phyloP scores from a whole-genome alignment of 768 basidiomycete species.

The Mycena floridula region DNA sequence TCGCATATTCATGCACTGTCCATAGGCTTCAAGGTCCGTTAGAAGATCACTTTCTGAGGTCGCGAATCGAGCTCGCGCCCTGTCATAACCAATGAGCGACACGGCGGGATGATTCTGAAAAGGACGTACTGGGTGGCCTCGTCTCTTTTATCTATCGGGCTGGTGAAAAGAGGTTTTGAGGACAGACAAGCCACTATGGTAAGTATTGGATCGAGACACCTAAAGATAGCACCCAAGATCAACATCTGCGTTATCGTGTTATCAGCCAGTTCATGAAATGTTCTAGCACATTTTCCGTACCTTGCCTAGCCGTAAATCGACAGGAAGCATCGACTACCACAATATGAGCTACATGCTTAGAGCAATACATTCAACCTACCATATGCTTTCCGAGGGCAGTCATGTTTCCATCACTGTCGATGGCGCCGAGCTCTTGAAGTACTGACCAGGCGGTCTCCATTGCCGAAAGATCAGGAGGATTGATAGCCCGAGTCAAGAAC shows the following conservation, averaged over 20 bases:
- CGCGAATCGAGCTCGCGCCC: slow-evolving; percentile 67
- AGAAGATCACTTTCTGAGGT: slow-evolving; percentile 72
- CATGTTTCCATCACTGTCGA: slow-evolving; percentile 54
- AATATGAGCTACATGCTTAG: slow-evolving; percentile 4
- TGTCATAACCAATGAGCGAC: slow-evolving; percentile 21
- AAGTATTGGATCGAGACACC: slow-evolving; percentile 74
- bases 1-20: slow-evolving; percentile 49
- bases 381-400: slow-evolving; percentile 84
- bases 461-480: slow-evolving; percentile 71
- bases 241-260: slow-evolving; percentile 59
- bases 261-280: not conserved
- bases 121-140: slow-evolving; percentile 72
- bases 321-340: slow-evolving; percentile 69
- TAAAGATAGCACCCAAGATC: slow-evolving; percentile 76
- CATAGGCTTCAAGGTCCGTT: slow-evolving; percentile 74
- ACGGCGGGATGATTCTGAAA: slow-evolving; percentile 25
- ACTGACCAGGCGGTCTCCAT: slow-evolving; percentile 74
- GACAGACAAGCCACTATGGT: slow-evolving; percentile 81
- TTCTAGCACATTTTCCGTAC: slow-evolving; percentile 25
- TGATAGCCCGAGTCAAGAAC: slow-evolving; percentile 70
- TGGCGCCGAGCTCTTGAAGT: slow-evolving; percentile 73
- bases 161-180: slow-evolving; percentile 81
- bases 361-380: slow-evolving; percentile 28
- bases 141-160: slow-evolving; percentile 77
- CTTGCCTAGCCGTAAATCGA: slow-evolving; percentile 86